phyloP scores from a whole-genome alignment of 495 filamentous ascomycete species.

The Lichenothelia convexa region DNA sequence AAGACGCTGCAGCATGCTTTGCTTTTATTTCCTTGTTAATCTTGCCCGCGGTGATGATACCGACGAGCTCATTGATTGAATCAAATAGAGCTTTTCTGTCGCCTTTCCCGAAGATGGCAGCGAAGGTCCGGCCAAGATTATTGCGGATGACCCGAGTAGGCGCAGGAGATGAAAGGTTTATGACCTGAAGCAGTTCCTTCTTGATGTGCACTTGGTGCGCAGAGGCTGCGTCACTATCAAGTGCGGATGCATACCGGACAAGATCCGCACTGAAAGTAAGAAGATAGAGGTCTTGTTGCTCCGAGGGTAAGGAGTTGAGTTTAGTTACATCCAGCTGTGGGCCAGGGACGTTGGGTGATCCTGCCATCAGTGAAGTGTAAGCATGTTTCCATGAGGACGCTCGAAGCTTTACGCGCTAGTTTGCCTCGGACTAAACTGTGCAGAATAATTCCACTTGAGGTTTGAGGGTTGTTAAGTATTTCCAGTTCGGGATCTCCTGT shows the following conservation, averaged over 20 bases:
- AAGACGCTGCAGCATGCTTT: conserved; percentile 78
- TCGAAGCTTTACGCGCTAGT: no score
- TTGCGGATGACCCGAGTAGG: conserved; percentile 81
- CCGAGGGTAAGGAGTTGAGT: conserved; percentile 73
- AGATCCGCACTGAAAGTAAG: conserved; percentile 75
- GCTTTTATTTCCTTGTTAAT: conserved; percentile 54
- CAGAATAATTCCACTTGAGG: no score
- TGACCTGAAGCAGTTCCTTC: conserved; percentile 75
- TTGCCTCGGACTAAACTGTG: no score
- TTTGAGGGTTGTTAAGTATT: no score
- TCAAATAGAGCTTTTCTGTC: conserved; percentile 87
- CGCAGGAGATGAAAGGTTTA: conserved; percentile 67
- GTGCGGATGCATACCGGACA: conserved; percentile 55
- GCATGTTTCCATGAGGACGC: background rate
- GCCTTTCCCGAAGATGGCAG: conserved; percentile 67
- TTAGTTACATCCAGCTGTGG: conserved; percentile 67
- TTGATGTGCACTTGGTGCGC: conserved; percentile 78
- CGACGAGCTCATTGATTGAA: conserved; percentile 73
- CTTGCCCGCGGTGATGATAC: conserved; percentile 59
- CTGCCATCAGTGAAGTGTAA: no score
- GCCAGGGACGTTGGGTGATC: conserved; percentile 18
- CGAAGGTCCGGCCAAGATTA: conserved; percentile 68
- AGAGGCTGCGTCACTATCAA: conserved; percentile 61
- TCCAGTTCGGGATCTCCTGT: no score
- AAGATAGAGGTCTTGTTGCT: conserved; percentile 90